Base-by-base conservation (phyloP, 495 filamentous ascomycete genomes). In the Parachaetomium inaequale region DNA sequence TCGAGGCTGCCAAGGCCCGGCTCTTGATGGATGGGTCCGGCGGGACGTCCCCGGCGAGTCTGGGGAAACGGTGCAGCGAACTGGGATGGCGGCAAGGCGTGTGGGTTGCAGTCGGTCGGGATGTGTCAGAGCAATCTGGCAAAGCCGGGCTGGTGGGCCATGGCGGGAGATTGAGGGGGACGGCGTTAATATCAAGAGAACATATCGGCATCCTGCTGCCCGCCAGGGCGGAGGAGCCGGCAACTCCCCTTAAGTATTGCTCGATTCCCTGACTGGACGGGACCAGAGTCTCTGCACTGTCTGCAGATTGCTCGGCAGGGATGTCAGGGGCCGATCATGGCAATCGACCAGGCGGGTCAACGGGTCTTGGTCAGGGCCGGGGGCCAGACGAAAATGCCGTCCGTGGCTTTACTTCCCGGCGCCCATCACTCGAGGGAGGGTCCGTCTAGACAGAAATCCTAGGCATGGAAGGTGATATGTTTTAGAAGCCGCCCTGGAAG, bases 81-180 rank as follows among this genome's bases (percentile, higher is more conserved):
- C 21, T 61, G 50, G 59, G 62, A 59, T 65, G 56, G 40, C 23
- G 42, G 58, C 23, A 14, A 21, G 32, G 14, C 38, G 57, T 31
- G 50, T 36, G 47, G 59, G 60, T 66, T 58, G 54, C 61, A 64
- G 59, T 65, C 59, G 55, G 60, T 70, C 69, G 69, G 67, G 64
- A 71, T 64, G 70, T 74, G 66, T 72, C 63, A 69, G 42, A 61
- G 60, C 63, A 74, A 69, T 71, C 64, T 74, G 66, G 72, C 61
- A 74, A 70, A 74, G 67, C 70, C 70, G 62, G 66, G 70, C 59
- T 66, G 63, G 70, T 69, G 68, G 68, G 64, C 65, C 65, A 71
- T 63, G 66, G 64, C 66, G 63, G 40, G 66, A 69, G 61, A 70
- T 65, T 70, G 65, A 67, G 54, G 38, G 59, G 62, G 43, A 38